Conservation (phyloP, 768 basidiomycete genomes). For the Cystofilobasidium bisporidii region DNA sequence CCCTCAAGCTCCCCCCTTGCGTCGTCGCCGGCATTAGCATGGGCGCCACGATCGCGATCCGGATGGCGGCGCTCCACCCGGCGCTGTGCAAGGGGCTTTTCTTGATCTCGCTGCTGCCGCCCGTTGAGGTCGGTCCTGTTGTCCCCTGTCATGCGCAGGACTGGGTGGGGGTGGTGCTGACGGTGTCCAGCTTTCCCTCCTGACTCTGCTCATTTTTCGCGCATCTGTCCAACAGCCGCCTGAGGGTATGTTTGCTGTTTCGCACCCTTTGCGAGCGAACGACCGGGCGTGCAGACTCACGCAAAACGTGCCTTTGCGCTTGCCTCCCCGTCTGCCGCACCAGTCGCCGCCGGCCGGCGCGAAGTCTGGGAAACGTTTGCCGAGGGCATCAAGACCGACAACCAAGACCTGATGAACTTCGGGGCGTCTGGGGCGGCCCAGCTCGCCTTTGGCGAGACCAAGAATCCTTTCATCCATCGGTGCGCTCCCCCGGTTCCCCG, state of each 20-base stretch:
- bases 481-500: no score
- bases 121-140: constrained; percentile 10
- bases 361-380: constrained; percentile 24
- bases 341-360: constrained; percentile 20
- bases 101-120: constrained; percentile 18
- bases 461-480: background rate
- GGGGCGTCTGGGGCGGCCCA: constrained; percentile 1
- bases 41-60: constrained; percentile 20
- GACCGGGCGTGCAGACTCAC: no score
- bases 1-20: constrained; percentile 16
- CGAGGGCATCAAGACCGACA: background rate
- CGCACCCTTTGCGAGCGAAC: no score
- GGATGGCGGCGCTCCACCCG: constrained; percentile 10
- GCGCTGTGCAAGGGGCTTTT: constrained; percentile 14
- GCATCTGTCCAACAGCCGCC: constrained; percentile 8
- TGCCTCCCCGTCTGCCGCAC: background rate
- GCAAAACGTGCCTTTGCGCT: no score
- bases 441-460: background rate
- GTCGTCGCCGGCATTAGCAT: constrained; percentile 23
- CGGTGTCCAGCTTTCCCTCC: no score
- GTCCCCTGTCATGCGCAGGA: no score
- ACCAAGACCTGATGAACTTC: background rate
- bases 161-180: no score
- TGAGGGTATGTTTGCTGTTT: no score
- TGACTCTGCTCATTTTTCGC: no score